phyloP scores from a whole-genome alignment of 805 yeast genomes.

The Candida dajiaensis region DNA sequence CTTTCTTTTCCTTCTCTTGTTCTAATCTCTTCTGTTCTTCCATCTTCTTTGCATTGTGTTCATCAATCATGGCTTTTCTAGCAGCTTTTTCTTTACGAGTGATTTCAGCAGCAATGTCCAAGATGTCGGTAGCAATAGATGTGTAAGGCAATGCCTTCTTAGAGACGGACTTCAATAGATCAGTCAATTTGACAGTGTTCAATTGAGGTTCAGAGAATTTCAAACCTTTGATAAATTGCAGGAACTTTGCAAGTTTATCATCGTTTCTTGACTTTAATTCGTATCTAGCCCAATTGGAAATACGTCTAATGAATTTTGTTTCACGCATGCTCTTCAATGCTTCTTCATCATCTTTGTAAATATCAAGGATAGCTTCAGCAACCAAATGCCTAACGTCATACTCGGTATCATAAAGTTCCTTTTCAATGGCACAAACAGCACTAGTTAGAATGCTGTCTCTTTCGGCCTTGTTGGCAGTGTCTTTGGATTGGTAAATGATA shows the following conservation, averaged over 20 bases:
- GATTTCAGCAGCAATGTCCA: neutral
- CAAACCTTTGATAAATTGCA: neutral
- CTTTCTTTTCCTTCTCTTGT: neutral
- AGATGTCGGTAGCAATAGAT: neutral
- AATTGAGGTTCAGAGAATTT: neutral
- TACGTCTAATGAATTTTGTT: neutral
- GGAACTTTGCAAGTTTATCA: neutral
- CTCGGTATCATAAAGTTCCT: neutral
- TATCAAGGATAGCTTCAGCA: neutral
- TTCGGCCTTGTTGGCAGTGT: neutral
- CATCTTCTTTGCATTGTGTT: neutral
- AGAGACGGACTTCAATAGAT: neutral
- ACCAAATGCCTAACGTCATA: neutral
- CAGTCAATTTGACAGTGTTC: neutral
- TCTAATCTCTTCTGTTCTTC: neutral
- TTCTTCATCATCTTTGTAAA: neutral
- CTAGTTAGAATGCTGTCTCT: neutral
- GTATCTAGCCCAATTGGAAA: slow-evolving; percentile 5
- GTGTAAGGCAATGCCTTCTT: neutral
- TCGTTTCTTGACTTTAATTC: neutral
- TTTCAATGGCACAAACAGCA: neutral
- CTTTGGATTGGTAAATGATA: neutral
- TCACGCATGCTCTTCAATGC: neutral
- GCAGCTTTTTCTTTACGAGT: neutral
- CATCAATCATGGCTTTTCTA: neutral